Evolutionary conservation across 2,329 filamentous ascomycete species (phyloP).

Genomic region (Fusarium compactum): DNA sequence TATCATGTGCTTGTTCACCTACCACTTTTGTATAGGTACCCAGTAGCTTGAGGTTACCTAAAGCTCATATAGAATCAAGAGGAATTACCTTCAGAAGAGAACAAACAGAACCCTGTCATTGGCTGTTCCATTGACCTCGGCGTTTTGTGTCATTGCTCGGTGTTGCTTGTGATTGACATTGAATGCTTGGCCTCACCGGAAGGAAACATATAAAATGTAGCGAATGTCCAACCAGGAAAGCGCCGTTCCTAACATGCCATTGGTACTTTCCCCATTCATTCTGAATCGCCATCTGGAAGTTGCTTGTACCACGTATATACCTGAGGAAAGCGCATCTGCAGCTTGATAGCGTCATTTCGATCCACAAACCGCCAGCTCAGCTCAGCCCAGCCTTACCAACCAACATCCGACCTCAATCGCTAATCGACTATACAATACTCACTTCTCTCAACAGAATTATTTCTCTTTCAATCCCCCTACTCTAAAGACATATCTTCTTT

Average conservation of each 20-base stretch:
- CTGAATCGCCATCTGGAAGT: background rate
- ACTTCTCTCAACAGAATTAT: constrained; percentile 5
- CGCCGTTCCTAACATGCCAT: background rate
- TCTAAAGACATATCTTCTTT: background rate
- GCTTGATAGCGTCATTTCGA: constrained; percentile 38
- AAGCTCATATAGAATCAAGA: background rate
- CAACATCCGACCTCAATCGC: background rate
- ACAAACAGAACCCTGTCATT: constrained; percentile 8
- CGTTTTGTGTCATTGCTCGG: constrained; percentile 23
- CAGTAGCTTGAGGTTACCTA: background rate
- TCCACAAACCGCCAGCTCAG: constrained; percentile 25
- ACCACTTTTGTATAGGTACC: constrained; percentile 16
- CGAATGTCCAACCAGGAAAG: background rate
- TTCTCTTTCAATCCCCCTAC: background rate
- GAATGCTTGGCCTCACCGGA: background rate
- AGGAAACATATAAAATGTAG: constrained; percentile 5
- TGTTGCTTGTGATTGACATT: constrained; percentile 36
- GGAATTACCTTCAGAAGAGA: background rate
- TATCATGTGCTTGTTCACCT: constrained; percentile 23
- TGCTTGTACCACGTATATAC: background rate
- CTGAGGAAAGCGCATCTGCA: constrained; percentile 12
- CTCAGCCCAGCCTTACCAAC: constrained; percentile 19
- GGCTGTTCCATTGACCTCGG: constrained; percentile 28
- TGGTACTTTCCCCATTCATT: background rate
- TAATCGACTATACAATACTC: background rate